These are phyloP conservation scores for Wickerhamiella siamensis DNA, from an alignment of 805 yeast genomes.

Conservation along the genomic window DNA sequence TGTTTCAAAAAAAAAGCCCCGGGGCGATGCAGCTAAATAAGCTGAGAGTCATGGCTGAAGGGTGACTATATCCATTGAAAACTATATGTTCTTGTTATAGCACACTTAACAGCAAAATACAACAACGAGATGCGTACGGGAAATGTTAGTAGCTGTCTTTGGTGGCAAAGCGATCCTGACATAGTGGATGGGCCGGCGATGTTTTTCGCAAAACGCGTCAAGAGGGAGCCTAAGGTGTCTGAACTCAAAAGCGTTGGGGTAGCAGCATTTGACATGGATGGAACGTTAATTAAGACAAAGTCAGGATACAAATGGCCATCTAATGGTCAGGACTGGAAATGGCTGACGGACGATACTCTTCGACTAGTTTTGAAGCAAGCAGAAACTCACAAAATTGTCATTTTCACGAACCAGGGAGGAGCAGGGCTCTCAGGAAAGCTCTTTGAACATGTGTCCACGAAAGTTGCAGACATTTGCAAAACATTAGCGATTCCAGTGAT, in stretches of 20 bases:
- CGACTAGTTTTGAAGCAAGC: constrained; percentile 10
- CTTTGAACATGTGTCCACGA: constrained; percentile 19
- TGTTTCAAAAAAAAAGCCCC: no score
- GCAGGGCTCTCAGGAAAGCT: constrained; percentile 18
- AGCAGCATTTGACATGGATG: constrained; percentile 79
- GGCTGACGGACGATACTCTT: constrained; percentile 26
- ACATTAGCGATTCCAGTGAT: not conserved
- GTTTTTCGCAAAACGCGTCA: not conserved
- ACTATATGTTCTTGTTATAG: no score
- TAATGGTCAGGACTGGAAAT: constrained; percentile 61
- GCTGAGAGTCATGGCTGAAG: no score
- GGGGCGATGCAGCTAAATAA: no score
- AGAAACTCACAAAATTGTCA: constrained; percentile 32
- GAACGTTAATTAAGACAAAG: constrained; percentile 55
- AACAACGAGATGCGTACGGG: not conserved
- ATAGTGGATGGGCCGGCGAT: not conserved
- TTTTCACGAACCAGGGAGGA: constrained; percentile 81
- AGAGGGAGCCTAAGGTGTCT: not conserved
- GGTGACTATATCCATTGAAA: no score
- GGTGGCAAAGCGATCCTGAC: not conserved
- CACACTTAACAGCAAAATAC: no score
- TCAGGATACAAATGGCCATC: constrained; percentile 46
- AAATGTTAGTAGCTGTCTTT: not conserved
- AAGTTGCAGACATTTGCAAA: constrained; percentile 19
- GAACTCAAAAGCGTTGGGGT: constrained; percentile 16